These are phyloP conservation scores for Kwoniella heveanensis DNA, from an alignment of 768 basidiomycete genomes.

Conservation along the genomic window DNA sequence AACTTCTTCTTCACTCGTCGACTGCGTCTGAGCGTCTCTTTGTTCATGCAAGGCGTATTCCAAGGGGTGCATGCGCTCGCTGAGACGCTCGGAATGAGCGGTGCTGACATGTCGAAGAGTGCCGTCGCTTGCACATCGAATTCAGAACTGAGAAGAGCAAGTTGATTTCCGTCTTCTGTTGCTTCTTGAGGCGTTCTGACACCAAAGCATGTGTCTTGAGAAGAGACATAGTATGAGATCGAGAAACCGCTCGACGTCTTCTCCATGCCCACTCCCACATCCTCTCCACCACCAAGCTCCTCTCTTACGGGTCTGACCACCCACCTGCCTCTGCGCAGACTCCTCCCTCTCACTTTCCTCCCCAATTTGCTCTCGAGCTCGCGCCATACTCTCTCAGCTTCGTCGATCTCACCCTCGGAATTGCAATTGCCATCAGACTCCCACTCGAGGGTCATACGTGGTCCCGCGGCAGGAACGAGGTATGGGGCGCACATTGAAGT, in stretches of 20 bases:
- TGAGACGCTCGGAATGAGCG: conserved; percentile 26
- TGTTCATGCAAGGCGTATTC: conserved; percentile 29
- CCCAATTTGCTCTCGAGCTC: conserved; percentile 20
- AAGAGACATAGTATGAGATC: conserved; percentile 10
- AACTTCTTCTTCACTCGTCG: conserved; percentile 18
- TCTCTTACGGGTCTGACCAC: conserved; percentile 14
- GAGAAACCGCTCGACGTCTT: conserved; percentile 20
- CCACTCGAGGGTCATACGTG: conserved; percentile 25
- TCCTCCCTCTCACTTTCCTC: conserved; percentile 10
- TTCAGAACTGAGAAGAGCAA: background rate
- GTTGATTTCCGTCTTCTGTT: background rate
- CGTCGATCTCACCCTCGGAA: conserved; percentile 9
- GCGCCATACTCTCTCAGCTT: conserved; percentile 23
- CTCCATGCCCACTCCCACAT: background rate
- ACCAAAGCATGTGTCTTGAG: too few relatives aligned
- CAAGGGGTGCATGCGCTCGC: conserved; percentile 24
- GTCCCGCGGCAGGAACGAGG: conserved; percentile 10
- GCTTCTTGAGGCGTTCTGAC: too few relatives aligned
- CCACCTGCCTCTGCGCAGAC: conserved; percentile 22
- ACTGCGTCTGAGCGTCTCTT: conserved; percentile 24
- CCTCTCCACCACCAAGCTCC: background rate
- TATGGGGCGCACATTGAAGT: conserved; percentile 8
- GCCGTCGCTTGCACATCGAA: conserved; percentile 8
- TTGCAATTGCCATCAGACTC: conserved; percentile 12
- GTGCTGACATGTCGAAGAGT: conserved; percentile 38